Base-by-base conservation (phyloP, 2,329 filamentous ascomycete species). In the Rhexocercosporidium sp. region DNA sequence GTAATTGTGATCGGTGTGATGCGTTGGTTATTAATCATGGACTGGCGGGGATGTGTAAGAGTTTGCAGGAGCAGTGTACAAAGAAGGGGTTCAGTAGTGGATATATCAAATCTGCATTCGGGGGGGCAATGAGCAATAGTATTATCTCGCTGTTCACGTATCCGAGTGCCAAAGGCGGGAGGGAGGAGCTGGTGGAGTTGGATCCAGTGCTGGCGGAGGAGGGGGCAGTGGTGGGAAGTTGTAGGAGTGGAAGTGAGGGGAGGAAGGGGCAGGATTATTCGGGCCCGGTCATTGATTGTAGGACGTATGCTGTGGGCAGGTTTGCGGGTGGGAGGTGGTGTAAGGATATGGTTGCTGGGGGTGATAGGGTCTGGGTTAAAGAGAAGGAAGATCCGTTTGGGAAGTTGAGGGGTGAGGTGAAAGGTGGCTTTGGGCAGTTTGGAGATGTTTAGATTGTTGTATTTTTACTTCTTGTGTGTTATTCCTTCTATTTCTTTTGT, bases 61-160 rank as follows among this genome's bases (percentile, higher is more conserved):
- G 11, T 3, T 12, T 57, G 6, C n/a, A 57, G 12, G 20, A 1
- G 3, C 53, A 57, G 18, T 57, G 53, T 27, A 57, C 53, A 2
- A 20, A 3, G 3, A n/a, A 57, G 6, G 53, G 53, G 1, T 57
- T n/a, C 18, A 39, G 31, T n/a, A 57, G 53, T 7, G 53, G 53
- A 3, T 57, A 57, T 8, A 25, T 57, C 1, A 57, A 41, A 12
- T 27, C 22, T 2, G 22, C 20, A 4, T 16, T 51, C 11, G 7
- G 12, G 22, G 47, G 47, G 2, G 47, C 20, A 12, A 27, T 51
- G 47, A 25, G 47, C 9, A 51, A 51, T 25, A 51, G 47, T 51
- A 57, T 57, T n/a, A 25, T 57, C 31, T 57, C 53, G n/a, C n/a
- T 57, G n/a, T 57, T 57, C n/a, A 41, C 53, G n/a, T 57, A 39